phyloP scores from a whole-genome alignment of 768 basidiomycete species.

The Daedaleopsis sinensis region DNA sequence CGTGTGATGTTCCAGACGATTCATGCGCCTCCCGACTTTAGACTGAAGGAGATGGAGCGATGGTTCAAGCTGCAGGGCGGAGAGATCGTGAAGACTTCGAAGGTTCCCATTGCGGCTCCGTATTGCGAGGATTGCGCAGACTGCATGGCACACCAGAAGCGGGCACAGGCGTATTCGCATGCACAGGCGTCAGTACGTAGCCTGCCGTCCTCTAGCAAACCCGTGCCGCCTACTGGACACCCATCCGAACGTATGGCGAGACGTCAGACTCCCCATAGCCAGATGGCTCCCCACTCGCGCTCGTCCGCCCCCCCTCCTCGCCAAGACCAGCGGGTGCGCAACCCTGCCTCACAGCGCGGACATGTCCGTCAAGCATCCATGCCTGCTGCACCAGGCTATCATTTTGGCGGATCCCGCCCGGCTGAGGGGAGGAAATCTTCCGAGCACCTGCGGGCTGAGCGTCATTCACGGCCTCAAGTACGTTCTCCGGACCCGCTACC shows the following conservation, averaged over 20 bases:
- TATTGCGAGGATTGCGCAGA: conserved; percentile 28
- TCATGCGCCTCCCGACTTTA: conserved; percentile 71
- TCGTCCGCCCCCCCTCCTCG: conserved; percentile 6
- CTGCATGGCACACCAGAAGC: conserved; percentile 17
- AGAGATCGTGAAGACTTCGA: conserved; percentile 15
- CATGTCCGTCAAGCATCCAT: conserved; percentile 17
- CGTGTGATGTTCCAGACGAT: conserved; percentile 62
- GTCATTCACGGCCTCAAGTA: conserved; percentile 25
- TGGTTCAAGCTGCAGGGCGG: conserved; percentile 62
- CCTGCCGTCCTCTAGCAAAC: conserved; percentile 11
- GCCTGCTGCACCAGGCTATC: conserved; percentile 9
- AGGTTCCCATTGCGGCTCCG: conserved; percentile 3
- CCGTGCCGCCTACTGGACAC: not conserved
- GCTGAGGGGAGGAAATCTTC: conserved; percentile 15
- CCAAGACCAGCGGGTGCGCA: conserved; percentile 15
- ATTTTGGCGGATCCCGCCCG: conserved; percentile 1
- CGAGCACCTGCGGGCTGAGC: conserved; percentile 14
- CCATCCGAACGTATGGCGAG: conserved; percentile 22
- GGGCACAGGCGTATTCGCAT: conserved; percentile 7
- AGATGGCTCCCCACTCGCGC: conserved; percentile 18
- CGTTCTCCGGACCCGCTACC: conserved; percentile 48
- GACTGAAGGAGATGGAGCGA: conserved; percentile 77
- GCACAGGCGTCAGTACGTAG: conserved; percentile 13
- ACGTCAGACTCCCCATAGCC: conserved; percentile 17
- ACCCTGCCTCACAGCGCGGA: conserved; percentile 16